phyloP scores from a whole-genome alignment of 2,329 filamentous ascomycete species.

The Podosphaera leucotricha region DNA sequence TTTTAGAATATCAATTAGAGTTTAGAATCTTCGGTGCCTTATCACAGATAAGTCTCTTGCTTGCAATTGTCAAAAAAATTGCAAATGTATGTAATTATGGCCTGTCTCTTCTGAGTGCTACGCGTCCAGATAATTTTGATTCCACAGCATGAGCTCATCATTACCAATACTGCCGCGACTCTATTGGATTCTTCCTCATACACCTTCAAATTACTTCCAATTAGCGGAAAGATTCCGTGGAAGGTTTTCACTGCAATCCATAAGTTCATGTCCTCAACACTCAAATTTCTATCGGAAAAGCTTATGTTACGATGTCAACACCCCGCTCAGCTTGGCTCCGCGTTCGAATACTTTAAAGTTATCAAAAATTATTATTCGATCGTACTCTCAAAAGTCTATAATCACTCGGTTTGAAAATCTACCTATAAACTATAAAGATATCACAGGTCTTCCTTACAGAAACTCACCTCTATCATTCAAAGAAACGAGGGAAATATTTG shows the following conservation, averaged over 20 bases:
- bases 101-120: background rate
- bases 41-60: no score
- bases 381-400: slow-evolving; percentile 6
- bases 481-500: slow-evolving; percentile 27
- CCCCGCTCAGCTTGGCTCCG: background rate
- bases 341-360: background rate
- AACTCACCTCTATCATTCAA: slow-evolving; percentile 23
- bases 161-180: background rate
- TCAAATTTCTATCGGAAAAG: background rate
- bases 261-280: background rate
- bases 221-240: background rate
- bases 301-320: background rate
- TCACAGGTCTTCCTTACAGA: slow-evolving; percentile 29
- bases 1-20: no score
- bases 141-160: background rate
- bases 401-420: slow-evolving; percentile 32
- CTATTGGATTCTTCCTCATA: background rate
- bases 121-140: background rate
- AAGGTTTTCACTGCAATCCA: background rate
- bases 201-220: background rate
- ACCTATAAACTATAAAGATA: slow-evolving; percentile 32
- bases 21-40: no score
- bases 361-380: background rate
- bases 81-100: background rate
- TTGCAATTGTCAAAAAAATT: no score